phyloP scores from a whole-genome alignment of 2,329 filamentous ascomycete genomes.

The Colletotrichum sp. region DNA sequence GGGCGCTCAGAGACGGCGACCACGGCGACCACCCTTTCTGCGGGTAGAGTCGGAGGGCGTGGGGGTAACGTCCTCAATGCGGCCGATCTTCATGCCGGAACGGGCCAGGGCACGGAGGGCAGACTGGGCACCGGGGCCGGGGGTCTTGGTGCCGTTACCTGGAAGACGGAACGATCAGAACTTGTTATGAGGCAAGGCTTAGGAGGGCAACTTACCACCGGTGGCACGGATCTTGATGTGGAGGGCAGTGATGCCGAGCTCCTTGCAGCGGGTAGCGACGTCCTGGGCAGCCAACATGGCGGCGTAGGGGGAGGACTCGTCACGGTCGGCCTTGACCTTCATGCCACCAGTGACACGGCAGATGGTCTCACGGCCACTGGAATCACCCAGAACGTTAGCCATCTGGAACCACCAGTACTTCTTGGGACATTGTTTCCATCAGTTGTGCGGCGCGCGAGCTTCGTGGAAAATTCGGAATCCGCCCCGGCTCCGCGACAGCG shows the following conservation, averaged over 20 bases:
- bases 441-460: not conserved
- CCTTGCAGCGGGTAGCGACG: slow-evolving; percentile 84
- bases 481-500: not conserved
- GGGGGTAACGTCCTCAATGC: slow-evolving; percentile 99
- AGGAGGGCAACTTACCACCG: slow-evolving; percentile 70
- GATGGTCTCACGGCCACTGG: slow-evolving; percentile 99
- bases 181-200: not conserved
- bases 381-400: slow-evolving; percentile 73
- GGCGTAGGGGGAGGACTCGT: slow-evolving; percentile 99
- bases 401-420: slow-evolving; percentile 30
- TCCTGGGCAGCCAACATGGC: slow-evolving; percentile 99
- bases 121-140: slow-evolving; percentile 97
- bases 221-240: slow-evolving; percentile 99
- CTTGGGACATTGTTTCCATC: not conserved
- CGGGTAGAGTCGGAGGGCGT: slow-evolving; percentile 99
- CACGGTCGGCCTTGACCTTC: slow-evolving; percentile 99
- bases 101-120: slow-evolving; percentile 98
- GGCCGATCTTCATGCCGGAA: slow-evolving; percentile 99
- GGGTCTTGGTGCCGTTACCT: slow-evolving; percentile 99
- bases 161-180: not conserved
- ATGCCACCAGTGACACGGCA: slow-evolving; percentile 99
- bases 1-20: slow-evolving; percentile 94
- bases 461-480: not conserved
- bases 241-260: slow-evolving; percentile 82
- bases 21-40: slow-evolving; percentile 99